A percentile compares a stretch with the other conserved stretches of the same genome.
Evolutionary conservation across 768 basidiomycete species (phyloP).

Genomic region (Cantharellus cinnabarinus): DNA sequence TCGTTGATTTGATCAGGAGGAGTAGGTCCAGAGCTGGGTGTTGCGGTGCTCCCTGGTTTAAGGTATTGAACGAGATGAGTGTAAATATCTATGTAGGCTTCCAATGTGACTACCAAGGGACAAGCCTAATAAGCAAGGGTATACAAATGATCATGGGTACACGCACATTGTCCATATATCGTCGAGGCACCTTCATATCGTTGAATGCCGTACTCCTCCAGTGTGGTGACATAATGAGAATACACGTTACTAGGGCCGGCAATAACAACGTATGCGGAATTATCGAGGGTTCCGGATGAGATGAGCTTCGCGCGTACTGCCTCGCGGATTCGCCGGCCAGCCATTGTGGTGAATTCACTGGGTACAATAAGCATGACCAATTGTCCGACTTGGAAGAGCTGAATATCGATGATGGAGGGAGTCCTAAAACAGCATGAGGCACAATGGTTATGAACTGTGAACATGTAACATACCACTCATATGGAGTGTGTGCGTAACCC

Average conservation of each 20-base stretch:
- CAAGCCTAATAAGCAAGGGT: background rate
- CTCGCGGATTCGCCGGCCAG: slow-evolving; percentile 52
- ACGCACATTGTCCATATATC: slow-evolving; percentile 51
- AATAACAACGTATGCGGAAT: slow-evolving; percentile 54
- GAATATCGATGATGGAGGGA: slow-evolving; percentile 50
- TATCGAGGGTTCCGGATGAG: slow-evolving; percentile 37
- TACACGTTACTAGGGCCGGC: slow-evolving; percentile 73
- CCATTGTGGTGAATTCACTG: slow-evolving; percentile 68
- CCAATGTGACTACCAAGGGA: slow-evolving; percentile 37
- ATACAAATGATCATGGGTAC: background rate
- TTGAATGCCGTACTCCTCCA: slow-evolving; percentile 53
- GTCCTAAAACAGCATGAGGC: background rate
- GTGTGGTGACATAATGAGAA: slow-evolving; percentile 34
- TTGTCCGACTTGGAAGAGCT: slow-evolving; percentile 58
- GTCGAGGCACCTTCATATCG: slow-evolving; percentile 71
- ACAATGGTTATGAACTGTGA: no score
- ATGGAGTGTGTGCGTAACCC: slow-evolving; percentile 48
- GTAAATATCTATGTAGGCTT: slow-evolving; percentile 64
- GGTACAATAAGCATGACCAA: slow-evolving; percentile 58
- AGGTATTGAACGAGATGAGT: slow-evolving; percentile 43
- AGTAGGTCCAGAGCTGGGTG: slow-evolving; percentile 40
- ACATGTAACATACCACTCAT: slow-evolving; percentile 34
- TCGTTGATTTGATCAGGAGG: slow-evolving; percentile 41
- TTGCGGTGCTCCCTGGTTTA: slow-evolving; percentile 26
- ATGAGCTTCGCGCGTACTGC: slow-evolving; percentile 46